Percentiles rank a stretch among this genome's conserved stretches.
Conservation (phyloP, 495 filamentous ascomycete species). For the Annulohypoxylon bovei region DNA sequence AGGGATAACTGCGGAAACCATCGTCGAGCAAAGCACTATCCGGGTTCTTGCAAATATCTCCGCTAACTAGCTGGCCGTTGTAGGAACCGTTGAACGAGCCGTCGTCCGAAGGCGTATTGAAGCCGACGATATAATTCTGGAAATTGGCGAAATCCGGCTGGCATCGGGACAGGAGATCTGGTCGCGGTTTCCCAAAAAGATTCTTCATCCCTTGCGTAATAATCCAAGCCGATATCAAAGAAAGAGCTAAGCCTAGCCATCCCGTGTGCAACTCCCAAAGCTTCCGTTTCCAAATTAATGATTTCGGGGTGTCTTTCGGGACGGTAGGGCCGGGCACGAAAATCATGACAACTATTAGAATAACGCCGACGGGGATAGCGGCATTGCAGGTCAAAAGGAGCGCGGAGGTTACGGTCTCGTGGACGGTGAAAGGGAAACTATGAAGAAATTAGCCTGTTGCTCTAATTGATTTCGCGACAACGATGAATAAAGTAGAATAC, state of each 20-base stretch:
- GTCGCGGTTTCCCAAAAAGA: constrained; percentile 84
- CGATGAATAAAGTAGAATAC: constrained; percentile 33
- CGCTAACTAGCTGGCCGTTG: constrained; percentile 67
- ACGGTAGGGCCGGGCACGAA: constrained; percentile 72
- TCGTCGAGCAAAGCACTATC: constrained; percentile 76
- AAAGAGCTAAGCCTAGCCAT: constrained; percentile 75
- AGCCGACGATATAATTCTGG: constrained; percentile 54
- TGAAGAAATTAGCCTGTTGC: constrained; percentile 67
- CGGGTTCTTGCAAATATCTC: constrained; percentile 73
- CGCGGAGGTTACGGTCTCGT: constrained; percentile 75
- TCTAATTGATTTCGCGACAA: constrained; percentile 54
- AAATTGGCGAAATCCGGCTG: constrained; percentile 63
- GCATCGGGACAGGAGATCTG: constrained; percentile 80
- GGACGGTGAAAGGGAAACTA: constrained; percentile 75
- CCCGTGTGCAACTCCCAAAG: constrained; percentile 89
- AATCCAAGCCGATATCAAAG: constrained; percentile 73
- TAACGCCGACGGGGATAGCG: constrained; percentile 68
- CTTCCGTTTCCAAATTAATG: constrained; percentile 73
- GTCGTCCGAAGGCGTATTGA: constrained; percentile 47
- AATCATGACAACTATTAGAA: constrained; percentile 75
- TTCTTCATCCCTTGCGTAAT: constrained; percentile 88
- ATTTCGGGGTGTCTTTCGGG: constrained; percentile 70
- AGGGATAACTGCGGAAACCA: constrained; percentile 87
- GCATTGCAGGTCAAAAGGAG: constrained; percentile 66
- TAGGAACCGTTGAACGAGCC: constrained; percentile 50